Evolutionary conservation across 768 basidiomycete genomes (phyloP).

Genomic region (Boletus subcaerulescens): DNA sequence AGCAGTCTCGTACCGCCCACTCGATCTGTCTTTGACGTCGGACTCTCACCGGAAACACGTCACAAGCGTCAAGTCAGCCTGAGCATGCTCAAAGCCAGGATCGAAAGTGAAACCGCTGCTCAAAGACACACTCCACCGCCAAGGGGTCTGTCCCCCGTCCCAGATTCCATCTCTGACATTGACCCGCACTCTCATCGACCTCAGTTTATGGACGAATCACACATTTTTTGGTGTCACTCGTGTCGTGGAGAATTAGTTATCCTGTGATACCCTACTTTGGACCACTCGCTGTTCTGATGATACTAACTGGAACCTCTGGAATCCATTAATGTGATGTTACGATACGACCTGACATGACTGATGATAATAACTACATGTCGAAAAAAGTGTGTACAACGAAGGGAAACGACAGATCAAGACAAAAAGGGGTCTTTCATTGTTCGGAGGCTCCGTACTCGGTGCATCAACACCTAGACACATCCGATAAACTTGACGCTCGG

Average conservation of each 20-base stretch:
- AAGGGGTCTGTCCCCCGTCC: constrained; percentile 54
- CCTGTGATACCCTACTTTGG: constrained; percentile 34
- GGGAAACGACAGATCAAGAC: constrained; percentile 5
- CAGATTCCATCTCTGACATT: constrained; percentile 25
- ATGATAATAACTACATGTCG: constrained; percentile 1
- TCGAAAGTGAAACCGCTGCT: constrained; percentile 69
- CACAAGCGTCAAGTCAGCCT: constrained; percentile 84
- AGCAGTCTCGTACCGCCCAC: constrained; percentile 37
- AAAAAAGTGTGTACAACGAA: neutral
- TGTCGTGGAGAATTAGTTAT: constrained; percentile 82
- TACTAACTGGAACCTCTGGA: constrained; percentile 18
- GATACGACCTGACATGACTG: constrained; percentile 7
- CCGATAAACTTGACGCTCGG: constrained; percentile 3
- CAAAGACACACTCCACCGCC: constrained; percentile 49
- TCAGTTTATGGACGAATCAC: constrained; percentile 84
- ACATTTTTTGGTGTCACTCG: constrained; percentile 86
- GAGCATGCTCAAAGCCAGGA: constrained; percentile 88
- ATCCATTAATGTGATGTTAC: constrained; percentile 21
- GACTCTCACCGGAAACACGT: constrained; percentile 67
- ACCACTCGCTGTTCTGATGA: neutral
- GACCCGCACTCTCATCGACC: constrained; percentile 39
- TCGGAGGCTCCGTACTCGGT: constrained; percentile 32
- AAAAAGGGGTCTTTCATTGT: constrained; percentile 14
- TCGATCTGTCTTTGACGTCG: constrained; percentile 64
- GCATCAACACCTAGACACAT: constrained; percentile 45